Evolutionary conservation across 441 rosid genomes (phyloP), one percentile per base, ranked within the genome.

Genomic region (Daphne laureola): DNA sequence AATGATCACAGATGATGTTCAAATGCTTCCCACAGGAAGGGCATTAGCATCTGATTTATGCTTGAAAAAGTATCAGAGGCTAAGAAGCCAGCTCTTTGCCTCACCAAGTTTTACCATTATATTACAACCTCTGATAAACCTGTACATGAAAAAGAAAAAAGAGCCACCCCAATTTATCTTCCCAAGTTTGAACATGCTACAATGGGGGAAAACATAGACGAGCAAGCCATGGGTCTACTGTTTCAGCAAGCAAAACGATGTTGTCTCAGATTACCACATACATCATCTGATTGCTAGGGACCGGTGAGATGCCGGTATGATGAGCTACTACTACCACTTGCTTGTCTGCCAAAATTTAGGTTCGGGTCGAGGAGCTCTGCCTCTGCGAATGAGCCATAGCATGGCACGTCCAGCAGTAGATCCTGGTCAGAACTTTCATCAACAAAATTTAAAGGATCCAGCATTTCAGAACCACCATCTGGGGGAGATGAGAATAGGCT

Each of bases 331-430:
- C 81, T 69, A 62, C 76, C 62, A 67, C 83, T 78, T 49, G 85
- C 82, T 57, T 81, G 87, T 48, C 66, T 78, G 58, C 78, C 76
- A 59, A 41, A 67, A 65, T 66, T 64, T 56, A 60, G 17, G 63
- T 67, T 27, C 16, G 89, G 90, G 57, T 65, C 73, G 66, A 93
- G 93, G 57, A 93, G 90, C 73, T 93, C 99, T 46, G 97, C 97
- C 73, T 85, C 91, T 46, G 93, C 83, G 65, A 90, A 93, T 17
- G 84, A 87, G 57, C 83, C 70, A 14, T 83, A 82, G 60, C 82
- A 81, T 21, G 99, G 97, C 69, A 90, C 80, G 31, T 90, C 89
- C 61, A 93, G 54, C 64, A 89, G 92, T 61, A 90, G 76, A 63
- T 90, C 95, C 64, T 85, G 91, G 61, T 87, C 93, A 14, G 75